Base-by-base conservation (phyloP, 768 basidiomycete genomes). In the Antrodiella citrinella region DNA sequence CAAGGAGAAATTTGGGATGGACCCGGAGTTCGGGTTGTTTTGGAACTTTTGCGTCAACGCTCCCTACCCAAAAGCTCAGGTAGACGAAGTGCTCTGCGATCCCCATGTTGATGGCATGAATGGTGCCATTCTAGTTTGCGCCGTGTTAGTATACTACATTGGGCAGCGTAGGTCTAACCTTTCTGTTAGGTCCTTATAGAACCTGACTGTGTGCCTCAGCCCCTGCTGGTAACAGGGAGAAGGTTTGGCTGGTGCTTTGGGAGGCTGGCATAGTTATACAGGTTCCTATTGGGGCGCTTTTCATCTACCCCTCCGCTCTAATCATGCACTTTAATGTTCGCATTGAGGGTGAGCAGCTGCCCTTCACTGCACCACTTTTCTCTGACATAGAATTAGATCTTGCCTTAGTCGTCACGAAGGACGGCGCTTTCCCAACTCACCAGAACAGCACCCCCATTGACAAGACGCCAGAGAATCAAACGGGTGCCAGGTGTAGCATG, bases 311-410 rank as follows among this genome's bases (percentile, higher is more conserved):
- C 0, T 71, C 67, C 9, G 59, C 66, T 0, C 53, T 71, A 1
- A 57, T 69, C 1, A 61, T 56, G 43, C 67, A 69, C 44, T 69
- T 69, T 45, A 69, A 69, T 38, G 42, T 67, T 5, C 65, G 68
- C 46, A 43, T 67, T 0, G 5, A 7, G 9, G 21, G 49, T 44
- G 26, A 50, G 49, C 35, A 20, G 15, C 23, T 26, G 23, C 20
- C 21, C 49, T 44, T 18, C 35, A 38, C 10, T 10, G 18, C 35
- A 18, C 10, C 35, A 10, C 4, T 20, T 11, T 44, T 26, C 23
- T 19, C 4, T 23, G 5, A 4, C 21, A 30, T 23, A 10, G 18
- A 10, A 10, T 24, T 21, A 50, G 49, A 50, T 7, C 41, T 50
- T 10, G 21, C 43, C 15, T 24, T 44, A 7, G 49, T 50, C 4